Evolutionary conservation across 2,329 filamentous ascomycete genomes (phyloP).

Genomic region (Orbilia javanica): DNA sequence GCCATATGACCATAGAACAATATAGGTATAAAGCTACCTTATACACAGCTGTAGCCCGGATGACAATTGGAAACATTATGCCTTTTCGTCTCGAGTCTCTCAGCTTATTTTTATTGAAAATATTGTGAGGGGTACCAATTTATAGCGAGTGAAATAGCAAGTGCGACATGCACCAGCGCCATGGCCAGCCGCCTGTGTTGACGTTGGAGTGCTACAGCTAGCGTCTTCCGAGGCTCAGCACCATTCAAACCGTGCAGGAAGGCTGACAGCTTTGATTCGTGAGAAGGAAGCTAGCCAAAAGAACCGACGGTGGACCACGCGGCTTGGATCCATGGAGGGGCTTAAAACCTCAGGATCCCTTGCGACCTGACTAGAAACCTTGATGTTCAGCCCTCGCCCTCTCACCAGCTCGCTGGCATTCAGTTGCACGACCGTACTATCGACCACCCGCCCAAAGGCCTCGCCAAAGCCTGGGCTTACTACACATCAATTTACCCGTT

Average conservation of each 20-base stretch:
- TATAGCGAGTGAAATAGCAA: not conserved
- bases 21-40: no score
- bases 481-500: not conserved
- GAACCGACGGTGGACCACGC: not conserved
- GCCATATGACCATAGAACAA: no score
- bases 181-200: slow-evolving; percentile 3
- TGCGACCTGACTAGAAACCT: not conserved
- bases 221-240: not conserved
- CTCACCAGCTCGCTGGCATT: not conserved
- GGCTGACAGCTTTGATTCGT: slow-evolving; percentile 30
- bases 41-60: no score
- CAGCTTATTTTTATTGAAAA: no score
- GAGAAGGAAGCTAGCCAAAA: not conserved
- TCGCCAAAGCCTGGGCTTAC: not conserved
- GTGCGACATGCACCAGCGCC: not conserved
- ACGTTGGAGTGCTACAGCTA: not conserved
- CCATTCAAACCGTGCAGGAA: slow-evolving; percentile 38
- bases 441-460: not conserved
- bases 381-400: not conserved
- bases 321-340: not conserved
- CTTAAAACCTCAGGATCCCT: slow-evolving; percentile 4
- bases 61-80: no score
- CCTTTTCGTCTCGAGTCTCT: no score
- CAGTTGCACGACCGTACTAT: not conserved
- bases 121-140: no score